Percentiles rank a stretch among this genome's conserved stretches.
phyloP scores from a whole-genome alignment of 1,284 basidiomycete genomes.

The Heterobasidion occidentale region DNA sequence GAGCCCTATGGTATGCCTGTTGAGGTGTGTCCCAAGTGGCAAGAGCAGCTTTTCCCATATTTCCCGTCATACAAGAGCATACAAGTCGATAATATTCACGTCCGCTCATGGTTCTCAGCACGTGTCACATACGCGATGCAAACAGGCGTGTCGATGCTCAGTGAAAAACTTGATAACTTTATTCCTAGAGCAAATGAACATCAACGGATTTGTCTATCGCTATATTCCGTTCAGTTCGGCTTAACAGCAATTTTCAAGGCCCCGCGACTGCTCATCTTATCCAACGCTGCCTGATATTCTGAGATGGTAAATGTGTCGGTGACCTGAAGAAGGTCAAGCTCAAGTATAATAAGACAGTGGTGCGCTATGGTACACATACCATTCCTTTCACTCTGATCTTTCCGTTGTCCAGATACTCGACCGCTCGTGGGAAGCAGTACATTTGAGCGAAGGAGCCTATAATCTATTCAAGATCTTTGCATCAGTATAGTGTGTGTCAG shows the following conservation, averaged over 20 bases:
- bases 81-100: no score
- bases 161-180: neutral
- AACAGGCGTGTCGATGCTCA: neutral
- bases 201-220: neutral
- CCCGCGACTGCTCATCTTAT: conserved; percentile 45
- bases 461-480: conserved; percentile 38
- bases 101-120: no score
- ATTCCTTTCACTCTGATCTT: conserved; percentile 70
- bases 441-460: conserved; percentile 84
- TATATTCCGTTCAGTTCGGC: conserved; percentile 11
- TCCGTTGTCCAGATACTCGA: conserved; percentile 81
- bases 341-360: neutral
- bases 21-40: no score
- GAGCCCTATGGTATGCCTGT: no score
- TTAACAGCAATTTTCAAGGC: conserved; percentile 33
- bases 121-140: no score
- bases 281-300: conserved; percentile 51
- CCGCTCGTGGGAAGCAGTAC: conserved; percentile 81
- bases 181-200: no score
- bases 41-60: no score
- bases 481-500: neutral
- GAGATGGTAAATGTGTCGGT: conserved; percentile 47
- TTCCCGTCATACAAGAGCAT: no score
- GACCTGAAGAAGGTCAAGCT: conserved; percentile 19
- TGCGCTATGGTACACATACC: conserved; percentile 24